These are phyloP conservation scores for Lactifluus piperatus DNA, from an alignment of 768 basidiomycete species.

Conservation along the genomic window DNA sequence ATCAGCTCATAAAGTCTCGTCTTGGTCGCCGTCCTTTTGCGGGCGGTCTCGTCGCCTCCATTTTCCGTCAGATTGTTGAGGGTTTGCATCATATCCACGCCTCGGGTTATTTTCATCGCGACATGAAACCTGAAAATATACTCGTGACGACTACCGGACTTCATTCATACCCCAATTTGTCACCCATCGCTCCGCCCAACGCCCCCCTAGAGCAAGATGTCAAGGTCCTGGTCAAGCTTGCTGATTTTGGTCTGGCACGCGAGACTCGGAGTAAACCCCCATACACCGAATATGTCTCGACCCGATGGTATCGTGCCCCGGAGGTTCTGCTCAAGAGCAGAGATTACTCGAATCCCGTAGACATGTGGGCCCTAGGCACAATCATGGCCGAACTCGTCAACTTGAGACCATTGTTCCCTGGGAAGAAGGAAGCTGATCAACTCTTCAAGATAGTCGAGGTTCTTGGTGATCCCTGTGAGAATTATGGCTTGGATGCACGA, in stretches of 20 bases:
- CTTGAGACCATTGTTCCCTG: conserved; percentile 91
- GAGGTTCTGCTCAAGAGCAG: conserved; percentile 88
- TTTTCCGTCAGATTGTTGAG: conserved; percentile 84
- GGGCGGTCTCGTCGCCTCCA: conserved; percentile 92
- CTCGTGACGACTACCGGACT: conserved; percentile 96
- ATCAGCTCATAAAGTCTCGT: conserved; percentile 96
- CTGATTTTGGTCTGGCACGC: conserved; percentile 94
- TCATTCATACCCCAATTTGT: conserved; percentile 79
- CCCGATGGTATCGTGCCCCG: conserved; percentile 99
- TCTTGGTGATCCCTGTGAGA: conserved; percentile 84
- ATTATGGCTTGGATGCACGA: conserved; percentile 69
- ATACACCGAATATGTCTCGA: conserved; percentile 98
- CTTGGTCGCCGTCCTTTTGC: conserved; percentile 91
- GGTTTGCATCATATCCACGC: conserved; percentile 91
- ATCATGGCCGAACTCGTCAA: conserved; percentile 97
- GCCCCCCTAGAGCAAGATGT: conserved; percentile 84
- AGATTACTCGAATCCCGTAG: conserved; percentile 94
- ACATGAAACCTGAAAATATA: conserved; percentile 99
- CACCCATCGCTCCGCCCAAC: conserved; percentile 54
- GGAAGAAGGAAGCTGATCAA: conserved; percentile 88
- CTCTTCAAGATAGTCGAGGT: conserved; percentile 83
- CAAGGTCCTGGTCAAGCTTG: conserved; percentile 92
- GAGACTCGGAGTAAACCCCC: conserved; percentile 84
- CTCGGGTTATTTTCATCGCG: conserved; percentile 95
- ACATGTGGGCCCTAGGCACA: conserved; percentile 99